Percentiles rank a stretch among this genome's conserved stretches.
Evolutionary conservation across 148 eudicot species (phyloP).

Genomic region (Vaccinium darrowii): DNA sequence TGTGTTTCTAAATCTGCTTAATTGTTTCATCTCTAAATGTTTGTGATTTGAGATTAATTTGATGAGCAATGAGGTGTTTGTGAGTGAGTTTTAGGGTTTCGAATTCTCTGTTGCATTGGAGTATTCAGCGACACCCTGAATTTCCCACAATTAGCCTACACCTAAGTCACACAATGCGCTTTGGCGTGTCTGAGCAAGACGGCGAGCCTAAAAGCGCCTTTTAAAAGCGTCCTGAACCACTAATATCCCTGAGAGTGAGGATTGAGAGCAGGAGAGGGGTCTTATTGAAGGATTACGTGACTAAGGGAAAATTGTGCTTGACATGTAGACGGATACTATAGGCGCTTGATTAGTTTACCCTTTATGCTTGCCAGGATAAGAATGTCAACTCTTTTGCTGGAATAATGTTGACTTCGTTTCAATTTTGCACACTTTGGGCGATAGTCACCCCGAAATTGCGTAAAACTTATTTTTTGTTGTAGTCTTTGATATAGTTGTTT

Average conservation of each 20-base stretch:
- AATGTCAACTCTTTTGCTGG: no score
- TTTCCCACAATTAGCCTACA: background rate
- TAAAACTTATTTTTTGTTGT: no score
- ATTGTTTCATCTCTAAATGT: slow-evolving; percentile 16
- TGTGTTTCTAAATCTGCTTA: background rate
- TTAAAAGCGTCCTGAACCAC: background rate
- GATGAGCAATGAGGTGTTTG: background rate
- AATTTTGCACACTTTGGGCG: no score
- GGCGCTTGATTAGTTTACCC: background rate
- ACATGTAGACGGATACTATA: background rate
- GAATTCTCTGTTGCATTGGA: background rate
- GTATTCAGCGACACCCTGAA: background rate
- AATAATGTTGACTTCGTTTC: no score
- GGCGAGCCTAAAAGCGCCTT: background rate
- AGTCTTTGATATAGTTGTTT: no score
- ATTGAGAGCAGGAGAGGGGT: background rate
- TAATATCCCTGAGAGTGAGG: background rate
- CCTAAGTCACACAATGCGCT: background rate
- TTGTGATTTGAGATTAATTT: background rate
- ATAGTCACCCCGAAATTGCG: no score
- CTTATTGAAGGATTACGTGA: background rate
- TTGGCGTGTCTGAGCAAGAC: background rate
- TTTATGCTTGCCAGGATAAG: background rate
- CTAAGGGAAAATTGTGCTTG: background rate
- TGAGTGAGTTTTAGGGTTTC: background rate